Base-by-base conservation (phyloP, 1,284 basidiomycete species). In the Gymnopus androsaceus region DNA sequence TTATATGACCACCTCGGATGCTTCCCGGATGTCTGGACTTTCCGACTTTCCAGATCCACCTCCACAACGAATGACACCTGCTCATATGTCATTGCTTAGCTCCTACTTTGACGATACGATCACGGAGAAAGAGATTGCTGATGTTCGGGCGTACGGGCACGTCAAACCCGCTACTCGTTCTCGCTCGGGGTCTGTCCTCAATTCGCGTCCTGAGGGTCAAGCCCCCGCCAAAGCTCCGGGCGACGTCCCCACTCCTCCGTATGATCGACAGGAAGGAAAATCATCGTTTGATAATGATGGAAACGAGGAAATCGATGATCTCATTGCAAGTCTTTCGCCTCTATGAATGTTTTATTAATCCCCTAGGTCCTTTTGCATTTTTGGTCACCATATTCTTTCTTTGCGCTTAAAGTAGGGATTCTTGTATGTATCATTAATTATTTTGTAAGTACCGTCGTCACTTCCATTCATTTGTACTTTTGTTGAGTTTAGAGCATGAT, bases 11-110 rank as follows among this genome's bases (percentile, higher is more conserved):
- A 77, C 73, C 30, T 84, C 81, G 0, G 74, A 74, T 31, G 61
- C 70, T 25, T 89, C 87, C 1, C 77, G 77, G 37, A 88, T 89
- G 72, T 88, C 86, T 3, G 77, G 78, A 9, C 77, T 90, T n/a
- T 88, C 87, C 4, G 88, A 89, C 63, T 90, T 90, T 67, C 88
- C 88, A 1, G 72, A 70, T 9, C 88, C 81, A 2, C 80, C 88
- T 5, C 87, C 88, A 0, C 68, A 65, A 21, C 67, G 70, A n/a
- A 64, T 66, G 8, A 68, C 68, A 4, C 66, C 69, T 7, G 74
- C 67, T 25, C 73, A 77, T 30, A 69, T 75, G 62, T 76, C 77
- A 11, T 64, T 81, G 38, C 59, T 82, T 27, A 75, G 72, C 38
- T 73, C 80, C 0, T 83, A 77, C 57, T 77, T 78, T 57, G 72